Percentiles rank a stretch among this genome's conserved stretches.
Conservation (phyloP, 2,329 filamentous ascomycete species). For the Mycogone perniciosa region DNA sequence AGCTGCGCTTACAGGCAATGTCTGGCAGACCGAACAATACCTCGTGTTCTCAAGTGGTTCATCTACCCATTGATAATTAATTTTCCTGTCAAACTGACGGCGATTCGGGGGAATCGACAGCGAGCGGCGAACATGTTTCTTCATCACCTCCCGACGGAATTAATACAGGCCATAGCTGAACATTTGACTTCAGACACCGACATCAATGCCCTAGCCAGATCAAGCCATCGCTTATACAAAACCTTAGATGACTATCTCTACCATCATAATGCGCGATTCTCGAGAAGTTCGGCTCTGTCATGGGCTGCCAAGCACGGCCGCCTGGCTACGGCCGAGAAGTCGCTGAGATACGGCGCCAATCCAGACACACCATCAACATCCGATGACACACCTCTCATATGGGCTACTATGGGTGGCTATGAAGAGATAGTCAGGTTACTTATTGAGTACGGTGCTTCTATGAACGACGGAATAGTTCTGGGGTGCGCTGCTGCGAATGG, state of each 20-base stretch:
- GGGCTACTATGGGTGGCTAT: background rate
- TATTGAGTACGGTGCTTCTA: constrained; percentile 1
- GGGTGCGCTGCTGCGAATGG: background rate
- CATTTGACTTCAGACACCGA: background rate
- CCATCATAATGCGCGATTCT: background rate
- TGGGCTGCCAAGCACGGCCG: background rate
- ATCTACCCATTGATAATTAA: too few relatives aligned
- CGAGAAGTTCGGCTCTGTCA: background rate
- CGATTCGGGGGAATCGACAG: too few relatives aligned
- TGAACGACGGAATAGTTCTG: background rate
- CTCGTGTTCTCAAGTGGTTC: too few relatives aligned
- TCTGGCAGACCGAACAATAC: too few relatives aligned
- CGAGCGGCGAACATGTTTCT: background rate
- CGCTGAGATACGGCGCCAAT: constrained; percentile 1
- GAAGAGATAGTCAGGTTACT: background rate
- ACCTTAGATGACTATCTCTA: constrained; percentile 3
- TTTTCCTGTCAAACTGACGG: too few relatives aligned
- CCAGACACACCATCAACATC: background rate
- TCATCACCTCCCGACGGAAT: background rate
- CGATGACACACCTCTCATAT: background rate
- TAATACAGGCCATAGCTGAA: background rate
- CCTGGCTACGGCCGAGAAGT: background rate
- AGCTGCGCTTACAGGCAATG: too few relatives aligned
- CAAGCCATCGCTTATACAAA: background rate
- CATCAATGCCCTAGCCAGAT: constrained; percentile 2